Evolutionary conservation across 345 rosid species (phyloP), one percentile per base, ranked within the genome.

Genomic region (Hypericum androsaemum): DNA sequence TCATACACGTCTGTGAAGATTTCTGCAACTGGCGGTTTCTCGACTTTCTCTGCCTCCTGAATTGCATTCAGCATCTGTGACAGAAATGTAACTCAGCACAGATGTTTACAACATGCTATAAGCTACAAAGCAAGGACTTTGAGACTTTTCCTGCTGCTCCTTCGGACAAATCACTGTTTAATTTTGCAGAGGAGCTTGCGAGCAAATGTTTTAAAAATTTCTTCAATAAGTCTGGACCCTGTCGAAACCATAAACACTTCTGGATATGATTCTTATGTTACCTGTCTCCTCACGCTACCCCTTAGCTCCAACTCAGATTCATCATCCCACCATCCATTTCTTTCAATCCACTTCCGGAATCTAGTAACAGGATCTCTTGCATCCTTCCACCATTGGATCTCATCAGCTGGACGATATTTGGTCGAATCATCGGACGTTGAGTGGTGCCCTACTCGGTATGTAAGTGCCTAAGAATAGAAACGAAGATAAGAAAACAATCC

Each of bases 361-460:
- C 83, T 76, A 45, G 67, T 61, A 12, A 90, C 55, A 0, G 98
- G 98, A 58, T 77, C 81, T 67, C 76, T 66, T 40, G 65, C 69
- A 45, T 47, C 57, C 64, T 66, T 72, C 96, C 98, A 84, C 76
- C 67, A 71, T 65, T 82, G 79, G 7, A 90, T 82, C 69, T 87
- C 98, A 52, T 72, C 69, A 0, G 70, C 69, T 41, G 88, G 65
- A 22, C 96, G 94, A 62, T 89, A 89, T 66, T 71, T 86, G 44
- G 90, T 86, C 46, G 97, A 89, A 66, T 89, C 96, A 76, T 89
- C 96, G 45, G 97, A 87, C 50, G 98, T 86, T 22, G 95, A 76
- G 75, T 90, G 96, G 73, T 84, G 96, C 41, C 96, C 94, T 0
- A 69, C 88, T 22, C 98, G 79, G 65, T 90, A 90, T 44, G 98